Evolutionary conservation across 148 eudicot species (phyloP).

Genomic region (Chenopodium berlandieri): DNA sequence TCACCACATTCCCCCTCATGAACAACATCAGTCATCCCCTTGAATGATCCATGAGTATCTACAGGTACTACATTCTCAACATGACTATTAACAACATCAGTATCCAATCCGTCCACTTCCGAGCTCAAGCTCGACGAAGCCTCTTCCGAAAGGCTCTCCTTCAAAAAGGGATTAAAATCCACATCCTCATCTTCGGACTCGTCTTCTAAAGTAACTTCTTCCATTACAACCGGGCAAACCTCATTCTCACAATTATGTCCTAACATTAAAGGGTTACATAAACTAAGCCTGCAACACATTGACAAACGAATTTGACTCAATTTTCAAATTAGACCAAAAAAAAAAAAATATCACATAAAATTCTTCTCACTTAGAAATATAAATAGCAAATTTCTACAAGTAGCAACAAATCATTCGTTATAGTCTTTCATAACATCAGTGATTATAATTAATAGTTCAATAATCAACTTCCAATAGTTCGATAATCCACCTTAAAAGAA

Average conservation of each 20-base stretch:
- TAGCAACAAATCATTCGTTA: too few relatives aligned
- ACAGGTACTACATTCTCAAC: constrained; percentile 23
- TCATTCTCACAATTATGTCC: not conserved
- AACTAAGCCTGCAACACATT: too few relatives aligned
- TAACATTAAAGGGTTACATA: too few relatives aligned
- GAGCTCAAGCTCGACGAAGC: constrained; percentile 93
- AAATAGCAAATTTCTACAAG: too few relatives aligned
- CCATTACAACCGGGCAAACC: constrained; percentile 25
- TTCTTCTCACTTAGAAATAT: too few relatives aligned
- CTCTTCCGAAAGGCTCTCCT: constrained; percentile 60
- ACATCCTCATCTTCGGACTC: constrained; percentile 89
- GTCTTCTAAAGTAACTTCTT: constrained; percentile 30
- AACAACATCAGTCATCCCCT: constrained; percentile 27
- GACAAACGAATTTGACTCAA: too few relatives aligned
- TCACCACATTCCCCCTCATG: constrained; percentile 34
- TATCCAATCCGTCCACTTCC: constrained; percentile 74
- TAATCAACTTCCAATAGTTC: too few relatives aligned
- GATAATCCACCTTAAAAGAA: too few relatives aligned
- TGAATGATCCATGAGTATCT: constrained; percentile 19
- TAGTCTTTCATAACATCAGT: too few relatives aligned
- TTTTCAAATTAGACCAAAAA: too few relatives aligned
- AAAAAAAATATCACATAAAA: too few relatives aligned
- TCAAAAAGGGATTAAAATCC: constrained; percentile 83
- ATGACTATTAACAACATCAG: constrained; percentile 55
- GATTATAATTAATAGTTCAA: too few relatives aligned